These are phyloP conservation scores for Hordeum pubiflorum DNA, from an alignment of 202 grass and related monocot genomes.

Conservation along the genomic window DNA sequence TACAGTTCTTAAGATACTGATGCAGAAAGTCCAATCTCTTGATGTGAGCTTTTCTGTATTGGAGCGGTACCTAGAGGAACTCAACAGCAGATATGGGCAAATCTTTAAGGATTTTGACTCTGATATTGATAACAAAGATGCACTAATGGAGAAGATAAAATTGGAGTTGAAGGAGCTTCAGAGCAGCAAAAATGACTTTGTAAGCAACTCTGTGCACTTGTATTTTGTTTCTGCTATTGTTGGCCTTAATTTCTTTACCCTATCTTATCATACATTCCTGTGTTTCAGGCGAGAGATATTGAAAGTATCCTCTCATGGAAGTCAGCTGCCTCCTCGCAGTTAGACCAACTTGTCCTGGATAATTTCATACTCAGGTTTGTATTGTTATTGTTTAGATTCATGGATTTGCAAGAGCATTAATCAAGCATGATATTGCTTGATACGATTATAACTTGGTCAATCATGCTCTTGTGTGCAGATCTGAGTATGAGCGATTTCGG, in stretches of 20 bases:
- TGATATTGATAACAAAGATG: conserved; percentile 73
- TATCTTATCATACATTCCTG: conserved; percentile 23
- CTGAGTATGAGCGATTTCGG: conserved; percentile 52
- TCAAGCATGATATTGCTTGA: not conserved
- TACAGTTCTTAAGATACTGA: conserved; percentile 84
- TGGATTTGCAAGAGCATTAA: not conserved
- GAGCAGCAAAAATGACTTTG: conserved; percentile 64
- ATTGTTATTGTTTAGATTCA: not conserved
- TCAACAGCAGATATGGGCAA: conserved; percentile 84
- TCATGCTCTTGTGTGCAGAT: conserved; percentile 47
- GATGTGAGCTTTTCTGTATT: conserved; percentile 94
- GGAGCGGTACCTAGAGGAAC: conserved; percentile 82
- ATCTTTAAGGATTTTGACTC: conserved; percentile 94
- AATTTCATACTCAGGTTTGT: conserved; percentile 60
- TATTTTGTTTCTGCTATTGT: conserved; percentile 3
- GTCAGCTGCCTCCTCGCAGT: conserved; percentile 51
- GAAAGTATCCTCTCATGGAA: conserved; percentile 71
- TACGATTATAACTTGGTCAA: not conserved
- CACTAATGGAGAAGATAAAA: conserved; percentile 60
- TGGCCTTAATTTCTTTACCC: conserved; percentile 1
- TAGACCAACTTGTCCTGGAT: conserved; percentile 56
- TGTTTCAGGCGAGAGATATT: conserved; percentile 55
- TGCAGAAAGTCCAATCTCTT: conserved; percentile 95
- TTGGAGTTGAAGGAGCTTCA: conserved; percentile 63
- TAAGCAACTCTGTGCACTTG: conserved; percentile 36